Base-by-base conservation (phyloP, 2,329 filamentous ascomycete genomes). In the Pseudopyricularia javanii region DNA sequence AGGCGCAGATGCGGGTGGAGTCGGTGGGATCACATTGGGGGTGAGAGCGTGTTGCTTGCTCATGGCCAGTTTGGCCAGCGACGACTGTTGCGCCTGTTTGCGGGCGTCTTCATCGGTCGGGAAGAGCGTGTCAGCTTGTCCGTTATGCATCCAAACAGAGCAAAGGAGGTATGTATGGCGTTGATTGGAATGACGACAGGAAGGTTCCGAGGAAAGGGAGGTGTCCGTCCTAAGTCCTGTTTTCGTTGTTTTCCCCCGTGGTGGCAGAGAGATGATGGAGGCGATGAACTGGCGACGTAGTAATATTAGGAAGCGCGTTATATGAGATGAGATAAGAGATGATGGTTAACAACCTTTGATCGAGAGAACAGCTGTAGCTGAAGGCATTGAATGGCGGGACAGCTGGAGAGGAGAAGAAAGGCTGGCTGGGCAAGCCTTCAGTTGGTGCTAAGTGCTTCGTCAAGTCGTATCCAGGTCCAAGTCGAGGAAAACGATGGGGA, bases 11-110 rank as follows among this genome's bases (percentile, higher is more conserved):
- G n/a, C 52, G 48, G 47, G 53, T 54, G n/a, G 64, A 54, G 56
- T 61, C 60, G 26, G 64, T 58, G 35, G 62, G 52, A 55, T 60
- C 59, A 50, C 61, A 61, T 45, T 66, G 56, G 64, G 59, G 12
- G 63, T 65, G 54, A 64, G 59, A 34, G 61, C 63, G 48, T 68
- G 63, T 59, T 69, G 64, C 59, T 65, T 70, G 65, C 68, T 61
- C 62, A 64, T 63, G 61, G 60, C 61, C 56, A 60, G 58, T 56
- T 60, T 64, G 49, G 61, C 60, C 54, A 63, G 58, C 49, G 57
- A 57, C 3, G 58, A 59, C 50, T 63, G 59, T 55, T 59, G 58
- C 49, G 59, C 49, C 52, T 59, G 61, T 62, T 52, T 56, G 40
- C 53, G 53, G 30, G 51, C 51, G 28, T 45, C 40, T 45, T 45